phyloP scores from a whole-genome alignment of 177 flowering plant genomes.

The Vitis hybrid region DNA sequence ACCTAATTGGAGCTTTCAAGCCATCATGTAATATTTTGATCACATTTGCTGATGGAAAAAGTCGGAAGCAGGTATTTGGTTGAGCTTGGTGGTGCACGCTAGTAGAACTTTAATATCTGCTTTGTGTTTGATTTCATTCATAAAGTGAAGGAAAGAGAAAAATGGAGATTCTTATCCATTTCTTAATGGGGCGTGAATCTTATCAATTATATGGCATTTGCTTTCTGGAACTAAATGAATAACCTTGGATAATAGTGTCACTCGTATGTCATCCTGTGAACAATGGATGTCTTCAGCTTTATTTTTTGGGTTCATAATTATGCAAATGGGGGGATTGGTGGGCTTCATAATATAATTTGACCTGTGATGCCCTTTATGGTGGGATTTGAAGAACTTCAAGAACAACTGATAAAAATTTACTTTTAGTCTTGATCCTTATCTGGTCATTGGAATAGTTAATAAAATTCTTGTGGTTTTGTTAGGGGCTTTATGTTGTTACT shows the following conservation, averaged over 20 bases:
- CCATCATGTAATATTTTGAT: slow-evolving; percentile 74
- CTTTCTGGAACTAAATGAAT: background rate
- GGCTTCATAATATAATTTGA: too few relatives aligned
- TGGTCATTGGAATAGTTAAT: background rate
- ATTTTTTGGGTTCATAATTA: background rate
- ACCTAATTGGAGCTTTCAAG: slow-evolving; percentile 83
- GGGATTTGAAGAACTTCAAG: background rate
- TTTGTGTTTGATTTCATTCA: background rate
- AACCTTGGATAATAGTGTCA: background rate
- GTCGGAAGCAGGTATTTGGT: slow-evolving; percentile 75
- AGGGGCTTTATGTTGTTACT: background rate
- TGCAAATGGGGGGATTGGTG: background rate
- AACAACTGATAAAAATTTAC: background rate
- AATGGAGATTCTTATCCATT: background rate
- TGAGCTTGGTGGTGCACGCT: too few relatives aligned
- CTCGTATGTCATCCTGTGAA: background rate
- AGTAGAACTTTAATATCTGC: background rate
- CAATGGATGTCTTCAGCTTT: background rate
- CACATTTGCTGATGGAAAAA: slow-evolving; percentile 74
- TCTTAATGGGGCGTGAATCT: background rate
- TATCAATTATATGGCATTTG: background rate
- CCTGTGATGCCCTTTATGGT: background rate
- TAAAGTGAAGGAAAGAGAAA: background rate
- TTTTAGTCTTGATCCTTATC: background rate
- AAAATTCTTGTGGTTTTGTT: background rate